Base-by-base conservation (phyloP, 305 asterid genomes). In the Fraxinus latifolia region DNA sequence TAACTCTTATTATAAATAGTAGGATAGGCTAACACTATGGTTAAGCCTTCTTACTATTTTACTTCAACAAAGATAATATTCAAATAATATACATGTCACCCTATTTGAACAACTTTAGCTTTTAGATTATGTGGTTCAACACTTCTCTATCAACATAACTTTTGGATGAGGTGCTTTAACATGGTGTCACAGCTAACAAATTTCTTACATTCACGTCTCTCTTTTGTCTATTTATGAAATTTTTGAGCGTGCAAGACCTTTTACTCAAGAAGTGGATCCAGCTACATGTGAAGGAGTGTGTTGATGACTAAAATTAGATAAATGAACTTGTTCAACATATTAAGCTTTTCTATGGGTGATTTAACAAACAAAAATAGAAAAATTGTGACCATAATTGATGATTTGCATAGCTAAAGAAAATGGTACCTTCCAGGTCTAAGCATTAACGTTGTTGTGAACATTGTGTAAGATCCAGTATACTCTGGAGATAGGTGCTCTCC, bases 351-450 rank as follows among this genome's bases (percentile, higher is more conserved):
- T 2, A 23, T 7, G 79, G 25, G 9, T 17, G 27, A 55, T 55
- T 17, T 55, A 55, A 55, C 27, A 17, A 55, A 17, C 6, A 74
- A 67, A 6, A 33, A 31, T 53, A 27, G 5, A 7, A 0, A 12
- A 34, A 68, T 32, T 19, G 27, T 67, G 74, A 83, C 12, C 11
- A 25, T 14, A 25, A 78, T 65, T 7, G 75, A 78, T 32, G 29
- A 82, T 17, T 60, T 37, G 44, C 34, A 47, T 7, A 74, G 81
- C 75, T 29, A 60, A 39, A 32, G 36, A 33, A 14, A 68, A 80
- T 14, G 47, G 77, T 84, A 94, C 99, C 97, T 94, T 90, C 99
- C 99, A 60, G 93, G 97, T 85, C 91, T 89, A 44, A 95, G 98
- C 90, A 90, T 79, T 87, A 95, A 77, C 39, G 94, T 89, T 12